Evolutionary conservation across 2,329 filamentous ascomycete genomes (phyloP), one percentile per base, ranked within the genome.

Genomic region (Aspergillus chevalieri): DNA sequence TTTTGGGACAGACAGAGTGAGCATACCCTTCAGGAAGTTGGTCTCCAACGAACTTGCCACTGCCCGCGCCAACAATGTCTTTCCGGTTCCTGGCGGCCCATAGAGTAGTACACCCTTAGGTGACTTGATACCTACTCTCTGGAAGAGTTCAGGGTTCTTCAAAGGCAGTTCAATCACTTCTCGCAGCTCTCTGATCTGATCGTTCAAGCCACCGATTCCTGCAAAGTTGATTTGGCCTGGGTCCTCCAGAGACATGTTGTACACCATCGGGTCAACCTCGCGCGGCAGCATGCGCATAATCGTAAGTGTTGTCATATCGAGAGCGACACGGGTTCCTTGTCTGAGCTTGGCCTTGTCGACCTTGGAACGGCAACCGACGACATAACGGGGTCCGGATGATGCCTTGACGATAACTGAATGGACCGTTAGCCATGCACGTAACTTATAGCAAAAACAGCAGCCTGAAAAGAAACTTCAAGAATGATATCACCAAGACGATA

Each of bases 281-380:
- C 93, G 87, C 52, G 93, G 94, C 43, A 98, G 80, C 93, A 98
- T 98, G 65, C 93, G 89, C 93, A 98, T 98, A 73, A 98, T 98
- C 53, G 93, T 98, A 60, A 98, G 86, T 17, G 93, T 98, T 46
- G 93, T 98, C 93, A 98, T 98, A 67, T 98, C 93, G 52, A 98
- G 85, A 30, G 93, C 92, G 48, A 98, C 93, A 65, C 93, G 89
- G 24, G 92, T 96, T 63, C 94, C 94, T 74, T 98, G 93, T 81
- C 97, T 98, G 68, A 98, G 78, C 79, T 96, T 97, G 55, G 79
- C 77, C 77, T 94, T 96, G 78, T 98, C 93, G 65, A 98, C 93
- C 75, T 98, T 98, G 55, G 91, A 96, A 65, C 93, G 86, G 78
- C 93, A 98, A 51, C 93, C 93, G 61, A 98, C 93, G 52, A 98